Base-by-base conservation (phyloP, 495 filamentous ascomycete genomes). In the Tuber microsphaerosporum region DNA sequence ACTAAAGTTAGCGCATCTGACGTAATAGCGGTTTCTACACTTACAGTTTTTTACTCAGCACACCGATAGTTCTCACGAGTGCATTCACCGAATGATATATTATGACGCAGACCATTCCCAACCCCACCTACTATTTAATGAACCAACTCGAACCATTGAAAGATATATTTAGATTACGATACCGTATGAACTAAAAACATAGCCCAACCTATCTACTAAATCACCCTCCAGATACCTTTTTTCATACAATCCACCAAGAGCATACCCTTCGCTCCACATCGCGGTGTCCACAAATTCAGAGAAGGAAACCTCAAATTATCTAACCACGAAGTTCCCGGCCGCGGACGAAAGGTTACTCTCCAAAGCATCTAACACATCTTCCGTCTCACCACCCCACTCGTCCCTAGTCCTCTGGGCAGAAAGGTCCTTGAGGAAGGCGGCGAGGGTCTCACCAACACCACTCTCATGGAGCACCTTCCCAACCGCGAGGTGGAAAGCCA, bases 401-500 rank as follows among this genome's bases (percentile, higher is more conserved):
- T 14, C 56, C 16, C 26, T 31, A 8, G 56, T 34, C 26, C 56
- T 65, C 8, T 14, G 26, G 26, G 10, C 34, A 31, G 26, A 31
- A 7, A 31, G 4, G 31, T 73, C 71, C 22, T 31, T 45, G 9
- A 73, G 10, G 22, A 34, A 73, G 12, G 26, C 16, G 45, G 46
- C 45, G 41, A 73, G 34, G 6, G 16, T 20, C 31, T n/a, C 31
- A 2, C 71, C 71, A 3, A 56, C 71, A 16, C 71, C 71, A 20
- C 42, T 48, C 17, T 37, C 56, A 37, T 73, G 45, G 26, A 73
- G 31, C 2, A 73, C 71, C 8, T 56, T 45, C 7, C 43, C 42
- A 5, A 73, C 45, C 1, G 71, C 71, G 9, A 73, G 39, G 56
- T 73, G 71, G 17, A 65, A 65, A 17, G 26, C 26, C 71, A 73